These are phyloP conservation scores for Dianthus caryophyllus DNA, from an alignment of 148 eudicot genomes.

Conservation along the genomic window DNA sequence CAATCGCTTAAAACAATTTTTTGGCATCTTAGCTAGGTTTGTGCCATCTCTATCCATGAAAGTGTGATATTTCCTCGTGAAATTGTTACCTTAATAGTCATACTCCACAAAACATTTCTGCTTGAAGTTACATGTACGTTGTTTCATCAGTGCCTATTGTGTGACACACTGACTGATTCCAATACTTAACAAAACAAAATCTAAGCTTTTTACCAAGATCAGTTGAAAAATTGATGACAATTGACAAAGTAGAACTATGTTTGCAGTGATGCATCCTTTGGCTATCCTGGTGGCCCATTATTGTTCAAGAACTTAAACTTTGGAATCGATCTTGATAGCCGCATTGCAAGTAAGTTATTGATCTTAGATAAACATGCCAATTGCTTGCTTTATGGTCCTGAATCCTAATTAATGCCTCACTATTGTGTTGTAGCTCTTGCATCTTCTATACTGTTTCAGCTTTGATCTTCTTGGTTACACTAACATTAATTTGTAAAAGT, in stretches of 20 bases:
- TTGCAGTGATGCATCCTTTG: constrained; percentile 98
- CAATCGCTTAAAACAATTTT: not conserved
- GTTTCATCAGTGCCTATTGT: not conserved
- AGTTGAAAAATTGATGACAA: constrained; percentile 2
- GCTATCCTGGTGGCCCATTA: constrained; percentile 88
- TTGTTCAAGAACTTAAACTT: constrained; percentile 92
- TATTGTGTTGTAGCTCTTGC: too few species aligned
- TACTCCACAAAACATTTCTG: not conserved
- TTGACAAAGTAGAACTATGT: constrained; percentile 20
- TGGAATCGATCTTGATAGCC: constrained; percentile 98
- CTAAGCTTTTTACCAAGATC: not conserved
- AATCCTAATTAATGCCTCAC: not conserved
- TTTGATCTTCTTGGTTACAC: too few species aligned
- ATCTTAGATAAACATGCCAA: constrained; percentile 6
- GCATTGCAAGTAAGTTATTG: constrained; percentile 82
- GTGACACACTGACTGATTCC: not conserved
- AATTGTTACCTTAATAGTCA: not conserved
- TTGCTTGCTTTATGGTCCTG: constrained; percentile 18
- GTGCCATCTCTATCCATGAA: not conserved
- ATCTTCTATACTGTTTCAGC: too few species aligned
- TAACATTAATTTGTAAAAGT: too few species aligned
- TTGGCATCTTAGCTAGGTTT: not conserved
- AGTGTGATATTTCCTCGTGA: not conserved
- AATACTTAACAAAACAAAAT: not conserved
- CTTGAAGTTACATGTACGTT: not conserved